phyloP scores from a whole-genome alignment of 2,329 filamentous ascomycete species.

The Sarocladium brachiariae region DNA sequence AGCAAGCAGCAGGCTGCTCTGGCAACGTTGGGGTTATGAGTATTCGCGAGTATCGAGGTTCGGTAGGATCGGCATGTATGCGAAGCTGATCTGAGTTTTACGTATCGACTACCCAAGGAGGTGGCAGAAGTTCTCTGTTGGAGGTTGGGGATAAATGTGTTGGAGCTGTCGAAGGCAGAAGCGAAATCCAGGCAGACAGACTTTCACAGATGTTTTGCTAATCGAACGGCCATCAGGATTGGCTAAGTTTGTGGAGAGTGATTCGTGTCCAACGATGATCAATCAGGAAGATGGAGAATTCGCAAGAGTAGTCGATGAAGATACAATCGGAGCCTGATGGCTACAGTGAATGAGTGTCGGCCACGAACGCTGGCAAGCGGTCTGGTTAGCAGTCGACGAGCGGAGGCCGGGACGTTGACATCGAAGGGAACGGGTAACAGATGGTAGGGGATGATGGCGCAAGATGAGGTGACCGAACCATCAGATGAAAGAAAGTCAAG shows the following conservation, averaged over 20 bases:
- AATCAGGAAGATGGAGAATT: not conserved
- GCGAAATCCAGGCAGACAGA: not conserved
- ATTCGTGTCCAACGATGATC: not conserved
- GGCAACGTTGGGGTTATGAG: not conserved
- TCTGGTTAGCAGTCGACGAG: conserved; percentile 1
- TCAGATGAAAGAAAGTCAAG: not conserved
- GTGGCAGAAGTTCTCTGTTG: no score
- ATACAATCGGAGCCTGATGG: not conserved
- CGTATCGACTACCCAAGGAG: no score
- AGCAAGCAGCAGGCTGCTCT: not conserved
- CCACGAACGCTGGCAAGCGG: not conserved
- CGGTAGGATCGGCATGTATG: not conserved
- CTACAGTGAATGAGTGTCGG: conserved; percentile 2
- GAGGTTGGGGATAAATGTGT: no score
- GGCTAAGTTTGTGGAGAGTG: not conserved
- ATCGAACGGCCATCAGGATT: not conserved
- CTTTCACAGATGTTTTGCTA: not conserved
- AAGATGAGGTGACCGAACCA: not conserved
- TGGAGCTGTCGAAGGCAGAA: no score
- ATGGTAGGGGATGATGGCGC: not conserved
- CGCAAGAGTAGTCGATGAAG: not conserved
- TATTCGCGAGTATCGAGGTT: no score
- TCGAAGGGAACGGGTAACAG: not conserved
- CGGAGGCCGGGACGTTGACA: not conserved
- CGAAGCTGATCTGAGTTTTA: not conserved